Evolutionary conservation across 129 eudicot species (phyloP).

Genomic region (Dittrichia graveolens): DNA sequence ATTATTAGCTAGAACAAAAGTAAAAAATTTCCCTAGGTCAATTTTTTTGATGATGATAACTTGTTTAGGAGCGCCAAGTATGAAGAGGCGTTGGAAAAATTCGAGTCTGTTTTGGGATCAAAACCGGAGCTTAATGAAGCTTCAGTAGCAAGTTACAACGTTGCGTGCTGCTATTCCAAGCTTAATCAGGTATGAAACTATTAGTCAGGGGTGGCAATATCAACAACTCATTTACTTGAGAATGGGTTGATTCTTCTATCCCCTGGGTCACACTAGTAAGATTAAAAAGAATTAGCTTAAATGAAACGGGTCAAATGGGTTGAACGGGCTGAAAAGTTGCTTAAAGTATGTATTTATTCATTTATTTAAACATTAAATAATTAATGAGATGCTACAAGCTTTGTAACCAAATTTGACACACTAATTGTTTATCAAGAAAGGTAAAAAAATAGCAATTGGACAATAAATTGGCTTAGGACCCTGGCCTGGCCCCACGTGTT

Average conservation of each 20-base stretch:
- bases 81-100: constrained; percentile 85
- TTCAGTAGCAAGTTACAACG: constrained; percentile 93
- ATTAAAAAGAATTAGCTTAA: too few species aligned
- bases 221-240: not conserved
- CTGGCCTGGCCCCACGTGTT: not conserved
- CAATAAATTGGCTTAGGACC: not conserved
- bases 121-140: constrained; percentile 73
- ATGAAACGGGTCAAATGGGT: not conserved
- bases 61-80: constrained; percentile 63
- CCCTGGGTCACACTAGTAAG: too few species aligned
- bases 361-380: not conserved
- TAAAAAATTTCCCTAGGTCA: not conserved
- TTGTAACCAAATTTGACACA: not conserved
- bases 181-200: constrained; percentile 67
- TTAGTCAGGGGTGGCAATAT: not conserved
- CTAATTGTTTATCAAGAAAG: not conserved
- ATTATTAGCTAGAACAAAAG: not conserved
- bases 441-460: too few species aligned
- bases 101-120: constrained; percentile 50
- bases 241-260: not conserved
- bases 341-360: not conserved
- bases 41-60: constrained; percentile 5
- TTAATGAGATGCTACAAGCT: not conserved
- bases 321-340: not conserved
- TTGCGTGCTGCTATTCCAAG: constrained; percentile 96